phyloP scores from a whole-genome alignment of 2,329 filamentous ascomycete genomes.

The Colletotrichum truncatum region DNA sequence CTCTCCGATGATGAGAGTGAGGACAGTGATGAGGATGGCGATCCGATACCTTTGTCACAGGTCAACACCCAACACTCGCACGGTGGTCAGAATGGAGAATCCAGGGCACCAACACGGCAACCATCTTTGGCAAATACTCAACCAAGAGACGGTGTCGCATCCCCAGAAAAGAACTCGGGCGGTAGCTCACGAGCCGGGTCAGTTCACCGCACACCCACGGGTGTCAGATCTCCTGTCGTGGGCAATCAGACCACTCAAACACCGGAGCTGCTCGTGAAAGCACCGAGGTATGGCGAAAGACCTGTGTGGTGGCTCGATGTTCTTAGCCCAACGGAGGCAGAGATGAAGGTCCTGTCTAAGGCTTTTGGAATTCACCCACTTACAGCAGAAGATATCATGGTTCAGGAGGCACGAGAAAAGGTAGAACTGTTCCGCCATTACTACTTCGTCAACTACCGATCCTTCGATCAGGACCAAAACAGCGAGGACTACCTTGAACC shows the following conservation, averaged over 20 bases:
- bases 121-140: constrained; percentile 48
- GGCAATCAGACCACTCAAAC: constrained; percentile 37
- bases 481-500: constrained; percentile 93
- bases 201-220: constrained; percentile 57
- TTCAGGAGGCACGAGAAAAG: constrained; percentile 97
- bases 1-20: constrained; percentile 79
- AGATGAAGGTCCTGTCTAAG: constrained; percentile 94
- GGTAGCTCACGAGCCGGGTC: constrained; percentile 46
- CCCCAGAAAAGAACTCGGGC: constrained; percentile 43
- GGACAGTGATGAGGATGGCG: constrained; percentile 55
- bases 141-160: constrained; percentile 36
- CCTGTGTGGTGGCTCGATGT: constrained; percentile 98
- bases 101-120: constrained; percentile 56
- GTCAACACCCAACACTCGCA: constrained; percentile 35
- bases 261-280: constrained; percentile 48
- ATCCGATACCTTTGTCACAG: constrained; percentile 2
- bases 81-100: constrained; percentile 48
- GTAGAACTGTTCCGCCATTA: constrained; percentile 97
- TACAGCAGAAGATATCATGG: constrained; percentile 95
- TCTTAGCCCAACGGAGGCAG: constrained; percentile 86
- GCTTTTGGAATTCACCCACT: constrained; percentile 95
- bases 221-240: constrained; percentile 47
- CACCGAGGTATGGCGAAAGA: constrained; percentile 76
- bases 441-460: constrained; percentile 98
- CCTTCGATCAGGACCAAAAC: constrained; percentile 92